phyloP scores from a whole-genome alignment of 345 rosid genomes.

The Nephelium lappaceum region DNA sequence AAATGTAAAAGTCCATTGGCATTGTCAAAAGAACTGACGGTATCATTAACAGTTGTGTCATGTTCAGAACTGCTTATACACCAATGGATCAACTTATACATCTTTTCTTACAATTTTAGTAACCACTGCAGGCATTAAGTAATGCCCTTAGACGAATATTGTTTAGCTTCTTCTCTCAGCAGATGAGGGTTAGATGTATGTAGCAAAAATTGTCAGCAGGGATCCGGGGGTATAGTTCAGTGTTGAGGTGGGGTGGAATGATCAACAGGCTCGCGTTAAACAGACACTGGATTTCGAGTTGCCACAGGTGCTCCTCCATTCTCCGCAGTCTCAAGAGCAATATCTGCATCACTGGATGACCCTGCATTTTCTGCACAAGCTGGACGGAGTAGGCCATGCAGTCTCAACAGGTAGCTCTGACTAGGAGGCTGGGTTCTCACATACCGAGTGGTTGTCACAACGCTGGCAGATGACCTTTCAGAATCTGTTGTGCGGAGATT shows the following conservation, averaged over 20 bases:
- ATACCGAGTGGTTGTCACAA: slow-evolving; percentile 45
- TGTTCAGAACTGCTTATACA: neutral
- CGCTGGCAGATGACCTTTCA: slow-evolving; percentile 48
- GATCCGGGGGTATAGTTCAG: slow-evolving; percentile 6
- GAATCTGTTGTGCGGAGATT: slow-evolving; percentile 72
- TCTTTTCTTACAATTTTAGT: slow-evolving; percentile 6
- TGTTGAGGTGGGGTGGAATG: slow-evolving; percentile 5
- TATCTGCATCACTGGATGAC: slow-evolving; percentile 28
- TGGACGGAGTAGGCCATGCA: slow-evolving; percentile 63
- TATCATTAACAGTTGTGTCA: neutral
- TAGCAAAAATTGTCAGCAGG: slow-evolving; percentile 21
- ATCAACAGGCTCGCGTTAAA: neutral
- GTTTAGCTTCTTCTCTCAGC: slow-evolving; percentile 17
- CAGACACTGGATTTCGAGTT: slow-evolving; percentile 14
- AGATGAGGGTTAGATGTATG: slow-evolving; percentile 26
- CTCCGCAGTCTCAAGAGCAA: slow-evolving; percentile 44
- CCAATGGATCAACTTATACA: neutral
- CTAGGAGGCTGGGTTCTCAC: slow-evolving; percentile 67
- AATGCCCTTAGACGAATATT: slow-evolving; percentile 5
- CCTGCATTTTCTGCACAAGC: slow-evolving; percentile 54
- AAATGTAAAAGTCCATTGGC: neutral
- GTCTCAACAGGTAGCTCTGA: slow-evolving; percentile 75
- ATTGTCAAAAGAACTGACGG: neutral
- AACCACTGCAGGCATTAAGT: neutral
- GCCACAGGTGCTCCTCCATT: slow-evolving; percentile 28